Base-by-base conservation (phyloP, 495 filamentous ascomycete genomes). In the Talaromyces ruber region DNA sequence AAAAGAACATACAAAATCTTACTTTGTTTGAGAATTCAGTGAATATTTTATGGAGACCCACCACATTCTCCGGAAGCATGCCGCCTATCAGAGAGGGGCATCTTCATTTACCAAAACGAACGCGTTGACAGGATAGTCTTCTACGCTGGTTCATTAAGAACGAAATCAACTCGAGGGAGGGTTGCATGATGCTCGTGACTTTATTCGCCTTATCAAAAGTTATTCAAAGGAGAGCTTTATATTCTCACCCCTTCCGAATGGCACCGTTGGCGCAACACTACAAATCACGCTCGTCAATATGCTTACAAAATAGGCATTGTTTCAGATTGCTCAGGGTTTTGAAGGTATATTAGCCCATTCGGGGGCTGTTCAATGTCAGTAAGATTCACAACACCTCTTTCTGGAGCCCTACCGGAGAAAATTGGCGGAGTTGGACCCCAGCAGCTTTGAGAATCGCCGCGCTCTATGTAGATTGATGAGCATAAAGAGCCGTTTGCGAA, bases 401-500 rank as follows among this genome's bases (percentile, higher is more conserved):
- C n/a, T 43, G 14, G 54, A 18, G 22, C 2, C 84, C 79, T 76
- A 93, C 91, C 60, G 90, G 88, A 61, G 83, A 86, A 67, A 93
- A 95, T 72, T 95, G 91, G 64, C 92, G 80, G 62, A 97, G 71
- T 51, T 78, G 79, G 8, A 97, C 88, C 7, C 91, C 91, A 9
- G 88, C 92, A 68, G 88, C 78, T 62, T 79, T 70, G 54, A 97
- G 86, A 47, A 97, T 86, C 26, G 79, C 81, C n/a, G 92, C 90
- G 29, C 92, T 91, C 75, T 91, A 58, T 9, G 54, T 39, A 6
- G 0, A 64, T 24, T 59, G 55, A 26, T 70, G 61, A 71, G 64
- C 18, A 51, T 26, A 50, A 12, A 59, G 28, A 28, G 24, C 28
- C 37, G 8, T 61, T 34, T 18, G 25, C 26, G 29, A 14, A 25